Percentiles rank a stretch among this genome's conserved stretches.
Evolutionary conservation across 2,329 filamentous ascomycete genomes (phyloP).

Genomic region (Alternaria hordeiaustralica): DNA sequence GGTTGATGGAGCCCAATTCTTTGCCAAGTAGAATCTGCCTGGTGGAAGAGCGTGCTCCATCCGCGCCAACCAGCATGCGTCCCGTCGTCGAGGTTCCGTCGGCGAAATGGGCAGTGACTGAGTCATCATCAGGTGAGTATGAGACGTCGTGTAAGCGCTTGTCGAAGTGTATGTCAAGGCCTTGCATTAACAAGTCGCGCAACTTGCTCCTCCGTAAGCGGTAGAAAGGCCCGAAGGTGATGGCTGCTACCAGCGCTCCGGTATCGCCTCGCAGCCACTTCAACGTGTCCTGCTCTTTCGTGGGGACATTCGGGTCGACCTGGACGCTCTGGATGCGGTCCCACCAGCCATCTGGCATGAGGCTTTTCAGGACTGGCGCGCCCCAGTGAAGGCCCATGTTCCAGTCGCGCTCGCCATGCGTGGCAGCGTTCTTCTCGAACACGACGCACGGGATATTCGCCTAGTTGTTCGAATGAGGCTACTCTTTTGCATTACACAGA

Average conservation of each 20-base stretch:
- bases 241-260: constrained; percentile 43
- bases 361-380: constrained; percentile 57
- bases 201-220: constrained; percentile 46
- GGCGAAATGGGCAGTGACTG: constrained; percentile 45
- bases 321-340: constrained; percentile 57
- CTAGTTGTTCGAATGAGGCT: constrained; percentile 21
- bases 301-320: constrained; percentile 60
- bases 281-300: constrained; percentile 43
- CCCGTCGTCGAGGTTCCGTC: constrained; percentile 42
- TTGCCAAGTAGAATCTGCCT: constrained; percentile 39
- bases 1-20: constrained; percentile 39
- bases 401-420: constrained; percentile 62
- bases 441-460: constrained; percentile 55
- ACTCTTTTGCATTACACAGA: not conserved
- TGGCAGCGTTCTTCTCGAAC: constrained; percentile 62
- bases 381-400: constrained; percentile 70
- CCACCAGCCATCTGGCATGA: constrained; percentile 61
- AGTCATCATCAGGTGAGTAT: constrained; percentile 37
- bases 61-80: constrained; percentile 46
- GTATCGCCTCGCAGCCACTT: constrained; percentile 45
- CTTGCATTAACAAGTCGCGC: constrained; percentile 36
- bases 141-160: constrained; percentile 49
- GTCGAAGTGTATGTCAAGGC: constrained; percentile 44
- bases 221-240: constrained; percentile 45
- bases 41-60: constrained; percentile 44